phyloP scores from a whole-genome alignment of 2,329 filamentous ascomycete genomes.

The Pestalotiopsis sp. region DNA sequence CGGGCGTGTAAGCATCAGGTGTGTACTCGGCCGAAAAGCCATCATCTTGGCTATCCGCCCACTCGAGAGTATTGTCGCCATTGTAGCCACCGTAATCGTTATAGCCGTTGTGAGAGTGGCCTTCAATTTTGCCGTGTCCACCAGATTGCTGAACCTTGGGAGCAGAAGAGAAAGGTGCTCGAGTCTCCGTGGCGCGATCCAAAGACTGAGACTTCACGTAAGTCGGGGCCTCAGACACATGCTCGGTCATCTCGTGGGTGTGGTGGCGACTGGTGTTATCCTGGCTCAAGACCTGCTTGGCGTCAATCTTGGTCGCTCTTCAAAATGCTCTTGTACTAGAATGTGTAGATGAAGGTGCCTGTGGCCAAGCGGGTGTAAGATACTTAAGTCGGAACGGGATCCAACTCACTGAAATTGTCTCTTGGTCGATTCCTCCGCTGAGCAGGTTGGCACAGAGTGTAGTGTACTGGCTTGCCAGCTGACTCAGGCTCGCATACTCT shows the following conservation, averaged over 20 bases:
- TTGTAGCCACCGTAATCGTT: background rate
- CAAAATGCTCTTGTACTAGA: background rate
- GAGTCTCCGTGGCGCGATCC: background rate
- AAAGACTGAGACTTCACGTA: constrained; percentile 12
- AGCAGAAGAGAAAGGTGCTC: background rate
- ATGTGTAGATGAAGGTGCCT: background rate
- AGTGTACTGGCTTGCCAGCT: constrained; percentile 54
- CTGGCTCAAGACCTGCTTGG: constrained; percentile 13
- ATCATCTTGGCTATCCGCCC: constrained; percentile 23
- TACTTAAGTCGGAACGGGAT: background rate
- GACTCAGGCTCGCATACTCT: constrained; percentile 65
- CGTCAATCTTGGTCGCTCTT: background rate
- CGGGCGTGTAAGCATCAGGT: constrained; percentile 22
- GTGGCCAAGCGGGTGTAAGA: background rate
- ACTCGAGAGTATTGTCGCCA: constrained; percentile 19
- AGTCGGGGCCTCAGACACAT: constrained; percentile 11
- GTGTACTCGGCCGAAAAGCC: constrained; percentile 25
- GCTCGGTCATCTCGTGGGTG: constrained; percentile 13
- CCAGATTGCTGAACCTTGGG: background rate
- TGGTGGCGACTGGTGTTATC: constrained; percentile 14
- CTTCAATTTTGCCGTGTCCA: constrained; percentile 3
- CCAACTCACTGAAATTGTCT: constrained; percentile 47
- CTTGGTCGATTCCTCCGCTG: constrained; percentile 49
- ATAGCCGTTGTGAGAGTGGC: constrained; percentile 14
- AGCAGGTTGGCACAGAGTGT: constrained; percentile 52